Conservation (phyloP, 1,284 basidiomycete species). For the Sporisorium exsertum region DNA sequence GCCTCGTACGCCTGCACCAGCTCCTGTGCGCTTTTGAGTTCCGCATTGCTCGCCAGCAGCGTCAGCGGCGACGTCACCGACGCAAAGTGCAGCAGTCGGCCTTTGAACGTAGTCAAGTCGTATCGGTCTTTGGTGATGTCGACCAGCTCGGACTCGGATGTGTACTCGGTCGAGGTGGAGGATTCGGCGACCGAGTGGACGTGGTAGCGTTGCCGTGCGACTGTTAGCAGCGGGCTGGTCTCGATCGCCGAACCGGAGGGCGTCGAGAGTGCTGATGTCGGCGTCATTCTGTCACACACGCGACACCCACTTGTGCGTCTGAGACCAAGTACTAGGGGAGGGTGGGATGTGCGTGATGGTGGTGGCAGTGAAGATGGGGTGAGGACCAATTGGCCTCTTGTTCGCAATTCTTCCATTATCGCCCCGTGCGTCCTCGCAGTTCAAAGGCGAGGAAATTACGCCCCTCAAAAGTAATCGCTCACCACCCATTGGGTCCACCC, state of each 20-base stretch:
- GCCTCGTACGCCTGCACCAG: constrained; percentile 42
- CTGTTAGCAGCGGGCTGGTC: constrained; percentile 26
- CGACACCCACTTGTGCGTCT: too few relatives aligned
- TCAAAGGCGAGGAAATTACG: background rate
- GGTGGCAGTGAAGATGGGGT: background rate
- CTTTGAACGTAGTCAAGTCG: constrained; percentile 60
- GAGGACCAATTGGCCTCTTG: background rate
- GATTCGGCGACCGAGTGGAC: constrained; percentile 34
- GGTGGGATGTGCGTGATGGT: background rate
- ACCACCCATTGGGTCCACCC: background rate
- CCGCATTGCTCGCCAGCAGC: constrained; percentile 70
- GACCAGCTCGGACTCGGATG: constrained; percentile 18
- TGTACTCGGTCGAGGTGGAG: constrained; percentile 1
- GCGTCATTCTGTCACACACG: constrained; percentile 6
- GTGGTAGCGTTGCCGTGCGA: constrained; percentile 30
- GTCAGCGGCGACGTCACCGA: constrained; percentile 73
- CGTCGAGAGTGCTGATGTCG: constrained; percentile 19
- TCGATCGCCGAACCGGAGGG: constrained; percentile 14
- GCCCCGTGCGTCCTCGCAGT: background rate
- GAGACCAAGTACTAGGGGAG: background rate
- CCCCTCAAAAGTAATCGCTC: background rate
- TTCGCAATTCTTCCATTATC: constrained; percentile 2
- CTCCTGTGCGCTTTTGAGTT: constrained; percentile 46
- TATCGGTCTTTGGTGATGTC: constrained; percentile 52
- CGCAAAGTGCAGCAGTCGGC: constrained; percentile 73